Percentiles rank a stretch among this genome's conserved stretches.
These are phyloP conservation scores for Coniochaeta pulveracea DNA, from an alignment of 2,329 filamentous ascomycete species.

Conservation along the genomic window DNA sequence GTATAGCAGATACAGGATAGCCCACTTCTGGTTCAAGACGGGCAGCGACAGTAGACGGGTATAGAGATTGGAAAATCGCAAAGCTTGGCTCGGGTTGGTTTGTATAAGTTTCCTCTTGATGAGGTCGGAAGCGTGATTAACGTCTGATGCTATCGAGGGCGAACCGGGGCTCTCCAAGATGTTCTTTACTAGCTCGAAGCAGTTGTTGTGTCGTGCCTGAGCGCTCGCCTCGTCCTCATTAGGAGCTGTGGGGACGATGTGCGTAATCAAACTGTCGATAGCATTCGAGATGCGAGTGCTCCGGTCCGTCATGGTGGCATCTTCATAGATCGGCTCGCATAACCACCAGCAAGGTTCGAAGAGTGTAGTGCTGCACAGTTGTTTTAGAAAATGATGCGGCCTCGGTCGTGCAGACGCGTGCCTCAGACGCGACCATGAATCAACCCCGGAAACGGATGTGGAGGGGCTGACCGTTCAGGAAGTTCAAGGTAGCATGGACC, in stretches of 20 bases:
- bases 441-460: too few species aligned
- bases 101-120: slow-evolving; percentile 83
- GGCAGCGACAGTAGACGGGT: slow-evolving; percentile 81
- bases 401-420: too few species aligned
- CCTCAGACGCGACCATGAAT: too few species aligned
- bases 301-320: slow-evolving; percentile 45
- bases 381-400: too few species aligned
- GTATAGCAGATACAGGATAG: slow-evolving; percentile 83
- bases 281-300: slow-evolving; percentile 63
- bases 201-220: slow-evolving; percentile 57
- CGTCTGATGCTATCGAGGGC: slow-evolving; percentile 52
- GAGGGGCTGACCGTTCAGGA: too few species aligned
- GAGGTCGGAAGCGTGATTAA: slow-evolving; percentile 85
- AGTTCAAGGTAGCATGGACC: too few species aligned
- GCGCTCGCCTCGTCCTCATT: slow-evolving; percentile 56
- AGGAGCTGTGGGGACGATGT: slow-evolving; percentile 56
- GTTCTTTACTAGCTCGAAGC: slow-evolving; percentile 37
- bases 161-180: slow-evolving; percentile 41
- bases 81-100: slow-evolving; percentile 65
- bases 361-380: too few species aligned
- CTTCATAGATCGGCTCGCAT: slow-evolving; percentile 20
- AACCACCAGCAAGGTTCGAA: too few species aligned
- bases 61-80: slow-evolving; percentile 84
- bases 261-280: slow-evolving; percentile 67
- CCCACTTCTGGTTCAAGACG: slow-evolving; percentile 92